Conservation (phyloP, 768 basidiomycete species). For the Cystofilobasidium bisporidii region DNA sequence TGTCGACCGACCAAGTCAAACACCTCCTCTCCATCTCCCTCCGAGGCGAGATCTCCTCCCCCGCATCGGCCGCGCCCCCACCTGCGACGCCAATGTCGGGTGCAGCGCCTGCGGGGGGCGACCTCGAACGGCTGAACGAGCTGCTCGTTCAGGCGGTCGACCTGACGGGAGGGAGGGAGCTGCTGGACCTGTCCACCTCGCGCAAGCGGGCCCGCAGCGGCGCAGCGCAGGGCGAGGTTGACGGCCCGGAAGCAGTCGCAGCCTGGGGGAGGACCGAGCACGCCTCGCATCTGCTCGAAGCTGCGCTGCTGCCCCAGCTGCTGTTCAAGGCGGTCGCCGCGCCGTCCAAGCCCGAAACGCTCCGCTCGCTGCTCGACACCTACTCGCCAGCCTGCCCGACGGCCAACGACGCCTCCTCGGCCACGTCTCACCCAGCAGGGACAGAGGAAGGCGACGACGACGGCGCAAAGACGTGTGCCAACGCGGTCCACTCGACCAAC, state of each 20-base stretch:
- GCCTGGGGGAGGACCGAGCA: conserved; percentile 11
- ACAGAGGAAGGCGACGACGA: background rate
- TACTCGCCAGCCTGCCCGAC: background rate
- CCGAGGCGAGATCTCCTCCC: conserved; percentile 70
- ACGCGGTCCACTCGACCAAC: conserved; percentile 10
- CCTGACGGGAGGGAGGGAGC: conserved; percentile 2
- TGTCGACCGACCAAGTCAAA: conserved; percentile 59
- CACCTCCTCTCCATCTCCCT: conserved; percentile 65
- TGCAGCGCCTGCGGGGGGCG: conserved; percentile 44
- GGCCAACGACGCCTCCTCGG: background rate
- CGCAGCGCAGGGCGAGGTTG: background rate
- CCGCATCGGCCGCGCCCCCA: conserved; percentile 36
- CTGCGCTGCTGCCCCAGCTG: conserved; percentile 17
- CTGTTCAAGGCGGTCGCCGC: conserved; percentile 6
- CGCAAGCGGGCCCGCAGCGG: background rate
- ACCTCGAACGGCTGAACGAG: conserved; percentile 54
- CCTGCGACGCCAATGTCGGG: too few species aligned
- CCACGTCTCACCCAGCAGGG: background rate
- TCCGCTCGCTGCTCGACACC: conserved; percentile 5
- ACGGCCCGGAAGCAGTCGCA: conserved; percentile 4
- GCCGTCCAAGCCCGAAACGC: background rate
- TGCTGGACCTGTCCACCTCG: background rate
- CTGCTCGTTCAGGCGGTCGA: conserved; percentile 61
- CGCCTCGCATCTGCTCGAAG: conserved; percentile 14
- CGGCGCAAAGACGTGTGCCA: background rate